A percentile compares a stretch with the other conserved stretches of the same genome.
Conservation (phyloP, 148 eudicot genomes). For the Diospyros kaki region DNA sequence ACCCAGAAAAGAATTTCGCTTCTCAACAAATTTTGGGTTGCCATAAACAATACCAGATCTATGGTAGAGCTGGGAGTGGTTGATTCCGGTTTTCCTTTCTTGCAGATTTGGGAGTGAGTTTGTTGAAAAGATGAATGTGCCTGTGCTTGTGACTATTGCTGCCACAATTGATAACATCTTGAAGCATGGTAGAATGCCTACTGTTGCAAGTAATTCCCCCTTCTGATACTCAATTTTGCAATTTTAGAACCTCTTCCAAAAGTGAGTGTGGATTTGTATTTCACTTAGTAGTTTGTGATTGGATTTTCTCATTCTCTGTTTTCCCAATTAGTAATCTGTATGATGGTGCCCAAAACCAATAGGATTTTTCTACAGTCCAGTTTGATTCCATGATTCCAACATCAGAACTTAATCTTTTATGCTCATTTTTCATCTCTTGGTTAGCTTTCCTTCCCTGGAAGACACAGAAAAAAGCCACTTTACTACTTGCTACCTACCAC, state of each 20-base stretch:
- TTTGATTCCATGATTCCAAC: neutral
- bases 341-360: neutral
- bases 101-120: neutral
- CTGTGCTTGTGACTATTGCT: conserved; percentile 66
- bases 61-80: conserved; percentile 4
- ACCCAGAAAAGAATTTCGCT: no score
- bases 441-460: neutral
- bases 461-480: neutral
- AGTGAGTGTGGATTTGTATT: neutral
- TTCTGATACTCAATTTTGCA: neutral
- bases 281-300: neutral
- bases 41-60: conserved; percentile 9
- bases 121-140: conserved; percentile 44
- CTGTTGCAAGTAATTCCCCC: conserved; percentile 55
- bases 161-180: conserved; percentile 71
- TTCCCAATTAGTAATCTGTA: neutral
- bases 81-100: neutral
- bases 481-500: neutral
- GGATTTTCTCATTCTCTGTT: neutral
- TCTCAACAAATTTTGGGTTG: neutral
- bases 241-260: neutral
- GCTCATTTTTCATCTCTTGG: neutral
- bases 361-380: no score
- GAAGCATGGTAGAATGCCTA: conserved; percentile 81
- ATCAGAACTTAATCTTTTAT: neutral